Percentiles rank a stretch among this genome's conserved stretches.
These are phyloP conservation scores for Amanita polypyramis DNA, from an alignment of 768 basidiomycete species.

Conservation along the genomic window DNA sequence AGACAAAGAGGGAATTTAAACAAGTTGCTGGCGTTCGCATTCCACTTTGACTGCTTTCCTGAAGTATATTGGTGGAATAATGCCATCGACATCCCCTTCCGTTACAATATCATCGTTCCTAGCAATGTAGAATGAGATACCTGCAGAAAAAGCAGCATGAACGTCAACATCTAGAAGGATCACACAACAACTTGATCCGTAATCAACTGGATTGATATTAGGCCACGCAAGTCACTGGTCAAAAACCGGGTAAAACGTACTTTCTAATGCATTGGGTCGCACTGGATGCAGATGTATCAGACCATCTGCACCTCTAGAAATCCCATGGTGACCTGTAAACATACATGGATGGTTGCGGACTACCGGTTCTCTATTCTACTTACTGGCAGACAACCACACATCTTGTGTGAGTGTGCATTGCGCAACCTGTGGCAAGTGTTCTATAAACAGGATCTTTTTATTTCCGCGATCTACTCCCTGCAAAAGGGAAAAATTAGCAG, in stretches of 20 bases:
- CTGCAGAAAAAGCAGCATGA: not conserved
- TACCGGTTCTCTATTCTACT: not conserved
- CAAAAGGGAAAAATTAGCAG: not conserved
- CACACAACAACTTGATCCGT: not conserved
- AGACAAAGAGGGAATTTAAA: too few species aligned
- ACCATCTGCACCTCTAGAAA: not conserved
- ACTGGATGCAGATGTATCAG: not conserved
- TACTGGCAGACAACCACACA: not conserved
- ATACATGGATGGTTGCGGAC: not conserved
- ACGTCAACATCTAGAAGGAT: not conserved
- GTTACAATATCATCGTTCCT: not conserved
- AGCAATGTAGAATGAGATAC: conserved; percentile 3
- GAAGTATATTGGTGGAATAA: not conserved
- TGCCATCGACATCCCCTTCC: not conserved
- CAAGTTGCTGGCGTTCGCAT: not conserved
- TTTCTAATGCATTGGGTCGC: not conserved
- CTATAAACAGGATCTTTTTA: not conserved
- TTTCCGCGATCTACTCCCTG: conserved; percentile 4
- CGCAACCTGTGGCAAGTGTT: not conserved
- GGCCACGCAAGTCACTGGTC: not conserved
- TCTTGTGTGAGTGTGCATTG: not conserved
- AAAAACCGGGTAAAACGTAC: not conserved
- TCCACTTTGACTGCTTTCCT: conserved; percentile 3
- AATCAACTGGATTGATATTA: not conserved
- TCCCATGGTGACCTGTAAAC: not conserved